A percentile compares a stretch with the other conserved stretches of the same genome.
Conservation (phyloP, 805 yeast species). For the Saccharomycopsis selenospora region DNA sequence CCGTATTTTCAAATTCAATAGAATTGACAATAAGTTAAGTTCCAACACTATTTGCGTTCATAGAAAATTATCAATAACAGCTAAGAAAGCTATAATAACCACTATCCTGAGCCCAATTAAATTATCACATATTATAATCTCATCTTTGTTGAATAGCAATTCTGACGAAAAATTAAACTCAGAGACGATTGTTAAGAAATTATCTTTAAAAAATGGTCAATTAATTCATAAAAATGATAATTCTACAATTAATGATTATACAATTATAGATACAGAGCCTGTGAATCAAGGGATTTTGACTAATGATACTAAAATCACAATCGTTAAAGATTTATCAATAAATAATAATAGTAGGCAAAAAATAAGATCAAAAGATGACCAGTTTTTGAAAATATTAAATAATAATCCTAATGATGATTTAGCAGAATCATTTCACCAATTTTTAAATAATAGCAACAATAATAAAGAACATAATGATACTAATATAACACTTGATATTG, state of each 20-base stretch:
- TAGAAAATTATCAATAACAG: not conserved
- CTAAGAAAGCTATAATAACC: slow-evolving; percentile 6
- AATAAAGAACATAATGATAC: too few relatives aligned
- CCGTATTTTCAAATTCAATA: slow-evolving; percentile 8
- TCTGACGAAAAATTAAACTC: slow-evolving; percentile 16
- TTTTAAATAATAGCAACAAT: not conserved
- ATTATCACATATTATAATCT: slow-evolving; percentile 22
- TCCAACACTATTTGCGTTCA: slow-evolving; percentile 3
- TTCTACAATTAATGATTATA: slow-evolving; percentile 41
- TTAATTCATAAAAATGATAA: slow-evolving; percentile 32
- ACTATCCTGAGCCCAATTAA: slow-evolving; percentile 1
- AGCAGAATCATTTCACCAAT: not conserved
- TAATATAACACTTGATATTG: too few relatives aligned
- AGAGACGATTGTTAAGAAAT: slow-evolving; percentile 20
- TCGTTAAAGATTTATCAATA: slow-evolving; percentile 33
- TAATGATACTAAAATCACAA: slow-evolving; percentile 42
- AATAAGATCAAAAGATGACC: too few relatives aligned
- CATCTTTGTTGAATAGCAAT: slow-evolving; percentile 23
- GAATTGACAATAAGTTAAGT: slow-evolving; percentile 5
- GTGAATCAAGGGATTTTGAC: slow-evolving; percentile 56
- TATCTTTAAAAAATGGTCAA: slow-evolving; percentile 26
- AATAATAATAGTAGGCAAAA: slow-evolving; percentile 17
- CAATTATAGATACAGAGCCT: slow-evolving; percentile 62
- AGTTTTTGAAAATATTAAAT: too few relatives aligned
- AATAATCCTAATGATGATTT: slow-evolving; percentile 6